Evolutionary conservation across 345 rosid species (phyloP), one percentile per base, ranked within the genome.

Genomic region (Hibiscus trionum): DNA sequence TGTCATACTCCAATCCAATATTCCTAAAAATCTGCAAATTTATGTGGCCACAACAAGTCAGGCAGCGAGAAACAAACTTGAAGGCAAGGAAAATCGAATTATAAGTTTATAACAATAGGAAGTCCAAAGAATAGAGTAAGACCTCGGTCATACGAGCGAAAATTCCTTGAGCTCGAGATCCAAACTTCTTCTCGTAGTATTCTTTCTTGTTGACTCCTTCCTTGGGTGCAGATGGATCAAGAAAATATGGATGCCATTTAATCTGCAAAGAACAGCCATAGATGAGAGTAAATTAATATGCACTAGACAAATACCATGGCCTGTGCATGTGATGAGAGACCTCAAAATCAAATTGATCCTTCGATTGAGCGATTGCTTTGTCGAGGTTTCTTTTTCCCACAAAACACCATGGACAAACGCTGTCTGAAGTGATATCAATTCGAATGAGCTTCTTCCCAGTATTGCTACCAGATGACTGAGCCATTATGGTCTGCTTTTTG

Each of bases 321-420:
- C 8, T 31, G 42, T 19, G 26, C 53, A 33, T 7, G 56, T 7
- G 60, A 1, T 39, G 9, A 52, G 64, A 2, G 64, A 82, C 91
- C 94, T 89, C 88, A 78, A 89, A 90, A 78, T 86, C 85, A 72
- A 78, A 93, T 70, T 77, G 83, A 72, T 91, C 86, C 80, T 82
- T 86, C 15, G 87, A 77, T 58, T 80, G 78, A 77, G 87, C 87
- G 65, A 93, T 81, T 46, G 97, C 97, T 77, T 85, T 90, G 83
- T 91, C 94, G 78, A 91, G 80, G 79, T 93, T 85, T 75, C 75
- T 87, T 85, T 93, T 93, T 1, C 97, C 97, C 29, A 91, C 87
- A 65, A 83, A 90, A 76, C 96, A 94, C 96, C 94, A 94, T 4
- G 95, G 93, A 69, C 97, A 91, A 49, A 94, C 90, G 5, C 93